Evolutionary conservation across 2,329 filamentous ascomycete genomes (phyloP).

Genomic region (Epichloe glyceriae): DNA sequence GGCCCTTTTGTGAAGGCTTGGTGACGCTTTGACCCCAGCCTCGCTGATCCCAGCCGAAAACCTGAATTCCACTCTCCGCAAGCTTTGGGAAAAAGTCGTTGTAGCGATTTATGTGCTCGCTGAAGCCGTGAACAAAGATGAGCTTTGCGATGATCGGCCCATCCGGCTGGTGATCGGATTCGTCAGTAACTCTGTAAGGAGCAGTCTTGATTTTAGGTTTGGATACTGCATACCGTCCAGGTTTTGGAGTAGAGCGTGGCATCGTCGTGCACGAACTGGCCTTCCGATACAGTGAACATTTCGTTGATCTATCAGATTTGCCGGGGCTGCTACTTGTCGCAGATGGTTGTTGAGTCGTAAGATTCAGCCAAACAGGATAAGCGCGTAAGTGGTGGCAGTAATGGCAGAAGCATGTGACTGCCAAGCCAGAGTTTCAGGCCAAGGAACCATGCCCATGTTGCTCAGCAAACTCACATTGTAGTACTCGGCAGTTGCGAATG

Average conservation of each 20-base stretch:
- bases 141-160: conserved; percentile 53
- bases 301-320: background rate
- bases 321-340: background rate
- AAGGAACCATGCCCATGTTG: too few relatives aligned
- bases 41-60: conserved; percentile 70
- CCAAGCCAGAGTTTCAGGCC: too few relatives aligned
- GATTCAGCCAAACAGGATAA: too few relatives aligned
- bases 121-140: conserved; percentile 81
- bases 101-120: conserved; percentile 72
- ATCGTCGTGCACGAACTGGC: conserved; percentile 33
- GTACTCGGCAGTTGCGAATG: too few relatives aligned
- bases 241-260: conserved; percentile 42
- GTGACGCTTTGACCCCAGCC: conserved; percentile 72
- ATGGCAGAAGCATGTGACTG: too few relatives aligned
- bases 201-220: background rate
- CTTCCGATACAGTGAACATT: conserved; percentile 34
- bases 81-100: conserved; percentile 59
- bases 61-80: conserved; percentile 58
- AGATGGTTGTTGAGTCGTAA: too few relatives aligned
- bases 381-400: too few relatives aligned
- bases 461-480: too few relatives aligned
- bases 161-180: conserved; percentile 31
- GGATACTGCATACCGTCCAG: conserved; percentile 36
- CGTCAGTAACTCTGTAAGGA: background rate
- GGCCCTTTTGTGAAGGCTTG: conserved; percentile 49